These are phyloP conservation scores for Colletotrichum sublineola DNA, from an alignment of 2,329 filamentous ascomycete genomes.

Conservation along the genomic window DNA sequence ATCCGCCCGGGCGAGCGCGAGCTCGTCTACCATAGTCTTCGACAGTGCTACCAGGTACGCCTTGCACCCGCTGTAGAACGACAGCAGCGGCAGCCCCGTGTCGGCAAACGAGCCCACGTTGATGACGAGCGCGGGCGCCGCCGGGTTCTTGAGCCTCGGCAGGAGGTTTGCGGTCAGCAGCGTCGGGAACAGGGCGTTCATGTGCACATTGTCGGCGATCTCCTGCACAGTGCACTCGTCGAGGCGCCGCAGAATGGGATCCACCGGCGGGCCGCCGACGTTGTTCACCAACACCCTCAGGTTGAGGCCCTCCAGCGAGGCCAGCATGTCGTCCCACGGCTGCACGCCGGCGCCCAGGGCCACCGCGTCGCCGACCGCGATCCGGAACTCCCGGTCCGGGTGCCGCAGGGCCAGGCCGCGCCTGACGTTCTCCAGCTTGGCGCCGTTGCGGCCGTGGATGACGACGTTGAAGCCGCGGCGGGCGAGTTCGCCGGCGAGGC, in stretches of 20 bases:
- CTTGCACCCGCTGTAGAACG: slow-evolving; percentile 37
- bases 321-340: slow-evolving; percentile 38
- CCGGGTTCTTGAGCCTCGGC: slow-evolving; percentile 14
- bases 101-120: slow-evolving; percentile 38
- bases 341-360: slow-evolving; percentile 7
- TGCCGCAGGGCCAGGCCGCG: slow-evolving; percentile 54
- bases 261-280: slow-evolving; percentile 36
- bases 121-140: slow-evolving; percentile 34
- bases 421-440: slow-evolving; percentile 61
- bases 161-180: slow-evolving; percentile 29
- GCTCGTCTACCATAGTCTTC: slow-evolving; percentile 22
- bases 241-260: slow-evolving; percentile 29
- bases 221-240: slow-evolving; percentile 26
- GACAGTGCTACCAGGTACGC: slow-evolving; percentile 34
- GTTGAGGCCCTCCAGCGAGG: slow-evolving; percentile 39
- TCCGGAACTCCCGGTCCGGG: slow-evolving; percentile 55
- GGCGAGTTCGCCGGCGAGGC: slow-evolving; percentile 65
- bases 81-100: slow-evolving; percentile 30
- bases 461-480: slow-evolving; percentile 67
- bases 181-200: slow-evolving; percentile 39
- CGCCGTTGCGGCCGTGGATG: slow-evolving; percentile 66
- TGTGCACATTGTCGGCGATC: slow-evolving; percentile 25
- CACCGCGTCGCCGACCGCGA: slow-evolving; percentile 60
- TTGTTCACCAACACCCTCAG: slow-evolving; percentile 45
- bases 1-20: slow-evolving; percentile 25